A percentile compares a stretch with the other conserved stretches of the same genome.
These are phyloP conservation scores for Trametopsis cervina DNA, from an alignment of 768 basidiomycete species.

Conservation along the genomic window DNA sequence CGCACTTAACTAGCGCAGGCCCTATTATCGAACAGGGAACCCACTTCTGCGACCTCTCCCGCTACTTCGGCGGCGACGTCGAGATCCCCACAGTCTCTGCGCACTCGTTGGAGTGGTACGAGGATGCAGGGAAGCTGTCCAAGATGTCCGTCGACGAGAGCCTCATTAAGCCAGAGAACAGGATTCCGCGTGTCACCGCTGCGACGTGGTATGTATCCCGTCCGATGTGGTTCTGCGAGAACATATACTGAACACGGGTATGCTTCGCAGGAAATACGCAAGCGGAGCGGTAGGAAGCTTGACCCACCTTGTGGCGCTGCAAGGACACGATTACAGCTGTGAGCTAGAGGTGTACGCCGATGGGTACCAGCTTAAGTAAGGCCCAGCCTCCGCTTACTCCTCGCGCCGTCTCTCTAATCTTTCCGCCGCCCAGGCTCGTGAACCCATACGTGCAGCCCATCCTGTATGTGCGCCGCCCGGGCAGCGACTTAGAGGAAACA, in stretches of 20 bases:
- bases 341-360: constrained; percentile 93
- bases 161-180: constrained; percentile 77
- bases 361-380: constrained; percentile 80
- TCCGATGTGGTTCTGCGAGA: no score
- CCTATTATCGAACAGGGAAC: constrained; percentile 91
- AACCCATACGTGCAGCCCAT: constrained; percentile 93
- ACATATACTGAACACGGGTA: neutral
- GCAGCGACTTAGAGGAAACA: constrained; percentile 68
- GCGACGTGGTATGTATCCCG: constrained; percentile 66
- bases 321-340: constrained; percentile 90
- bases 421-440: constrained; percentile 73
- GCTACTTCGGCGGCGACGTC: constrained; percentile 96
- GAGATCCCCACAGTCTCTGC: constrained; percentile 76
- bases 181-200: constrained; percentile 89
- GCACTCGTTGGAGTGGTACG: constrained; percentile 89
- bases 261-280: constrained; percentile 74
- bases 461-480: constrained; percentile 79
- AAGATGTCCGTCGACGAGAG: constrained; percentile 81
- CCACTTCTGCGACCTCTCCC: constrained; percentile 94
- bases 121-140: constrained; percentile 77
- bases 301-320: constrained; percentile 84
- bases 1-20: constrained; percentile 44
- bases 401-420: neutral
- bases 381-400: constrained; percentile 3
- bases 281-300: constrained; percentile 91